These are phyloP conservation scores for Backusella psychrophila DNA, from an alignment of 192 early-diverging fungal genomes.

Conservation along the genomic window DNA sequence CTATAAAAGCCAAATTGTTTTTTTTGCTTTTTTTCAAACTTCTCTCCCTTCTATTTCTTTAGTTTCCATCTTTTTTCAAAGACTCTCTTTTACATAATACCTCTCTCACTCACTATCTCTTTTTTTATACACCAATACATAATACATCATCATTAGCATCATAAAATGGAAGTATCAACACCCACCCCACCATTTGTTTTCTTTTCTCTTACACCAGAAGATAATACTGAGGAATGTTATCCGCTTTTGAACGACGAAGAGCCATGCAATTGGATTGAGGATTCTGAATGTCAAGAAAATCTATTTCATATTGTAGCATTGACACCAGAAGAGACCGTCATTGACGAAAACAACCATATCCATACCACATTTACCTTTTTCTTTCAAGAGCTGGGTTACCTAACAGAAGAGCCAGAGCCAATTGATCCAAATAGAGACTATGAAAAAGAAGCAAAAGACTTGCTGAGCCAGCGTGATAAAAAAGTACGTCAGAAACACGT, in stretches of 20 bases:
- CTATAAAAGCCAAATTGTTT: neutral
- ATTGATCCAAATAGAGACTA: constrained; percentile 35
- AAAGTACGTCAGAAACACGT: constrained; percentile 13
- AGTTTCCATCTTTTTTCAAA: neutral
- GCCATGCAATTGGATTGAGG: constrained; percentile 15
- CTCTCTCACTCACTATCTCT: too few relatives aligned
- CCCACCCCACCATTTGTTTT: neutral
- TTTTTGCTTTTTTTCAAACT: neutral
- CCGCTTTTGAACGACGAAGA: neutral
- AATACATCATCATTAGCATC: neutral
- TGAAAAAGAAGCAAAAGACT: constrained; percentile 12
- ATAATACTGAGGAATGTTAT: neutral
- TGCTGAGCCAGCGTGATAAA: neutral
- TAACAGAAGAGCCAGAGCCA: constrained; percentile 31
- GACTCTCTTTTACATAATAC: neutral
- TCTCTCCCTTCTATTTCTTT: neutral
- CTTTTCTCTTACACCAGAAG: neutral
- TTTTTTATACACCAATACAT: neutral
- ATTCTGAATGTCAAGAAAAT: constrained; percentile 30
- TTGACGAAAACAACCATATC: constrained; percentile 26
- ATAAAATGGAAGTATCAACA: neutral
- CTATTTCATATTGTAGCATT: constrained; percentile 23
- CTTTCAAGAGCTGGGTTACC: constrained; percentile 32
- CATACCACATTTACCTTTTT: constrained; percentile 8
- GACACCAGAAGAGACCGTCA: constrained; percentile 23